Conservation (phyloP, 2,329 filamentous ascomycete genomes). For the Stromatinia cepivora region DNA sequence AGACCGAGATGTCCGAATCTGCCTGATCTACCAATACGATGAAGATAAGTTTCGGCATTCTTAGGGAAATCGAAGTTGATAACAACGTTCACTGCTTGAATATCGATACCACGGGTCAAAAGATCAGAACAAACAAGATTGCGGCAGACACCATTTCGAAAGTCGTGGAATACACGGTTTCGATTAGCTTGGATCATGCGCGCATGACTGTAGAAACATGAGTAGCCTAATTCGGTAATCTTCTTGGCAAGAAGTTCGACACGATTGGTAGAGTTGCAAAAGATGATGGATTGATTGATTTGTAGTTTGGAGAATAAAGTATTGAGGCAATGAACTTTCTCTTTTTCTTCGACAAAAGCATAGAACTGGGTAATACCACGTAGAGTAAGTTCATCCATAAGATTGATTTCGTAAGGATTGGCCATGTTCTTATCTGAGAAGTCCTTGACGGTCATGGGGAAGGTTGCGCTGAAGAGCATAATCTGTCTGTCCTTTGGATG, state of each 20-base stretch:
- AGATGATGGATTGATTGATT: conserved; percentile 99
- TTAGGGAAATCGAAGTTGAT: conserved; percentile 99
- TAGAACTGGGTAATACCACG: conserved; percentile 99
- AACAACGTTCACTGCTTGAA: conserved; percentile 98
- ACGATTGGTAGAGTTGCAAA: conserved; percentile 98
- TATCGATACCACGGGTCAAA: conserved; percentile 97
- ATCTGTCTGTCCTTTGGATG: conserved; percentile 97
- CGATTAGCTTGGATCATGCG: conserved; percentile 96
- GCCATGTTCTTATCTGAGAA: conserved; percentile 99
- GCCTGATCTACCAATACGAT: conserved; percentile 96
- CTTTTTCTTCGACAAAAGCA: conserved; percentile 98
- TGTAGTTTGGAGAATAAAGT: conserved; percentile 98
- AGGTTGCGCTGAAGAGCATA: conserved; percentile 98
- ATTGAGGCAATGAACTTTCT: conserved; percentile 98
- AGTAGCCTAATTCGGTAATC: conserved; percentile 98
- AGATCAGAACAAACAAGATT: conserved; percentile 98
- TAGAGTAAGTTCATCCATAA: conserved; percentile 98
- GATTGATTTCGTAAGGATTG: conserved; percentile 95
- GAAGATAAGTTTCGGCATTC: conserved; percentile 97
- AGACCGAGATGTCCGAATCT: conserved; percentile 96
- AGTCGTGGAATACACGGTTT: conserved; percentile 99
- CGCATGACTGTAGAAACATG: conserved; percentile 98
- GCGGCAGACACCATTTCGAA: conserved; percentile 95
- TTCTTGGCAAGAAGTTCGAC: conserved; percentile 98
- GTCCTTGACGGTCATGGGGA: conserved; percentile 93